Conservation (phyloP, 1,284 basidiomycete genomes). For the Leccinum subatratum region DNA sequence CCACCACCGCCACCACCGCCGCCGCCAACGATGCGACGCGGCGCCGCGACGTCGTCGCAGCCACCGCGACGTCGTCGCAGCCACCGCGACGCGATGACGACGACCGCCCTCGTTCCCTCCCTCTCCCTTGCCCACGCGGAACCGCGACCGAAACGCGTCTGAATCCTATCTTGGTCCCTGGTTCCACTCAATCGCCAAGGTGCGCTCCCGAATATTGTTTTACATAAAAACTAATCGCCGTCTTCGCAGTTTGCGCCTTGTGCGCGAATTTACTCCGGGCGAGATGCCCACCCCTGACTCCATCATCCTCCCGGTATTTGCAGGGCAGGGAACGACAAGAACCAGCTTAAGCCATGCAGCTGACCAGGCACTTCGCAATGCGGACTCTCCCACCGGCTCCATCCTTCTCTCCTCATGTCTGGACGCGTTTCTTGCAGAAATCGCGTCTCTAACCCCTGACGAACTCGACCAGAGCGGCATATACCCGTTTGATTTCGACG, state of each 20-base stretch:
- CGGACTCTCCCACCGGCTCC: constrained; percentile 35
- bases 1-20: too few species aligned
- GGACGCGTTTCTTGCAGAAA: constrained; percentile 46
- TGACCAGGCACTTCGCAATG: constrained; percentile 39
- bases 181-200: constrained; percentile 11
- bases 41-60: too few species aligned
- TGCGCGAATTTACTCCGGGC: neutral
- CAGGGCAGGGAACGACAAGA: constrained; percentile 50
- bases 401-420: constrained; percentile 48
- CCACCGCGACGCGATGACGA: too few species aligned
- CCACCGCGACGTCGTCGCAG: too few species aligned
- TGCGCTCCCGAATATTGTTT: constrained; percentile 1
- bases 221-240: neutral
- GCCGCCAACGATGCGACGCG: too few species aligned
- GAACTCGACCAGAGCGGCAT: constrained; percentile 38
- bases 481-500: constrained; percentile 40
- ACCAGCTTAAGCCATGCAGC: constrained; percentile 34
- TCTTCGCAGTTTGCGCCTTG: constrained; percentile 1
- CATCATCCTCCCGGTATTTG: constrained; percentile 44
- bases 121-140: too few species aligned
- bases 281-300: constrained; percentile 11
- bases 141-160: neutral
- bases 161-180: constrained; percentile 6
- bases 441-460: constrained; percentile 38
- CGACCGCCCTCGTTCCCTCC: too few species aligned